phyloP scores from a whole-genome alignment of 768 basidiomycete genomes.

The Leccinum longicurvipes region DNA sequence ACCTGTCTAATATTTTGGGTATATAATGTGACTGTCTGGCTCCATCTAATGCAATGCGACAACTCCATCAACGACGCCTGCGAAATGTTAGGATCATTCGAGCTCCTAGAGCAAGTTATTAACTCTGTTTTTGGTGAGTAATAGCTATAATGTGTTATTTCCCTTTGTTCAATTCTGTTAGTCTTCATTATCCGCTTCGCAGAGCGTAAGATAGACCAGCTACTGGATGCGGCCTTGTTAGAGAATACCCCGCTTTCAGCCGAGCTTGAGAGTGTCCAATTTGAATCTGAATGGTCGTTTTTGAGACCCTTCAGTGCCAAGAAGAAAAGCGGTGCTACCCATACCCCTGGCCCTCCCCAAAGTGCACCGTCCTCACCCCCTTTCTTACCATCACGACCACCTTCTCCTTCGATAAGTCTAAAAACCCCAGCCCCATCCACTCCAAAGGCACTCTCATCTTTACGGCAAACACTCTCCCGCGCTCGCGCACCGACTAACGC shows the following conservation, averaged over 20 bases:
- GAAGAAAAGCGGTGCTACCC: conserved; percentile 41
- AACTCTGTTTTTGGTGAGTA: conserved; percentile 88
- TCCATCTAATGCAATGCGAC: conserved; percentile 89
- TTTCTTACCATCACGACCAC: conserved; percentile 44
- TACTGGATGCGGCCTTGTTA: conserved; percentile 79
- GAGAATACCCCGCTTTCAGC: conserved; percentile 77
- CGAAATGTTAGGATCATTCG: conserved; percentile 79
- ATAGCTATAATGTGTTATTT: not conserved
- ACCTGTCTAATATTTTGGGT: conserved; percentile 91
- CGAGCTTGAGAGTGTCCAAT: conserved; percentile 80
- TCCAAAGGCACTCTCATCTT: conserved; percentile 60
- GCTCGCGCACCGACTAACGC: conserved; percentile 50
- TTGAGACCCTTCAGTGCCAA: conserved; percentile 68
- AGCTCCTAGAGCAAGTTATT: conserved; percentile 86
- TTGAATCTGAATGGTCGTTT: conserved; percentile 96
- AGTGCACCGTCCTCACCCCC: conserved; percentile 46
- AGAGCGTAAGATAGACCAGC: conserved; percentile 82
- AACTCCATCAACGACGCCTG: conserved; percentile 74
- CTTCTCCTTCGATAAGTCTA: conserved; percentile 49
- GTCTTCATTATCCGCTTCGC: conserved; percentile 94
- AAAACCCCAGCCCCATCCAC: conserved; percentile 43
- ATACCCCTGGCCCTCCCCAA: conserved; percentile 31
- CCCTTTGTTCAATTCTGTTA: conserved; percentile 28
- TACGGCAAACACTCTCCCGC: conserved; percentile 61
- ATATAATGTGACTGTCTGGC: conserved; percentile 85